Base-by-base conservation (phyloP, 2,329 filamentous ascomycete species). In the Chaetomiaceae sp. region DNA sequence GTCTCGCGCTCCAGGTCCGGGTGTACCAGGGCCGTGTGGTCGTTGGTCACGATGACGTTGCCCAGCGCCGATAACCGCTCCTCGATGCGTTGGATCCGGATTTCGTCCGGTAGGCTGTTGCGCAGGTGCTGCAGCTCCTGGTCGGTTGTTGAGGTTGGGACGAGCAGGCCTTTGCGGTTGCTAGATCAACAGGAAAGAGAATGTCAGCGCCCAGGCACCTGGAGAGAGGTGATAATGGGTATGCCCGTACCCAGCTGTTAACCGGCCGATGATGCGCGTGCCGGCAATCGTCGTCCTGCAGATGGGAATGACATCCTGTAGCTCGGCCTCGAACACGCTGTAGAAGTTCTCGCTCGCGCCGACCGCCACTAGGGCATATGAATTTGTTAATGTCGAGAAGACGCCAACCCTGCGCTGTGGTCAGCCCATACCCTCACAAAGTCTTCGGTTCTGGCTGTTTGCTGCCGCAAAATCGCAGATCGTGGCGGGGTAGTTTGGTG, bases 261-360 rank as follows among this genome's bases (percentile, higher is more conserved):
- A 81, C 63, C 94, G 86, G 55, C 94, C 94, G 67, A 99, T 87
- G 71, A 99, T 99, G 66, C 94, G 84, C 34, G 92, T 97, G 64
- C 94, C 94, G 58, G 91, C 91, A 70, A 99, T 97, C 54, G 92
- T 96, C 63, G 90, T 91, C 75, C 94, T 89, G 73, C 90, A 94
- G 72, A 96, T 96, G 63, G 94, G 94, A 65, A 99, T 92, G 59
- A 96, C 85, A 76, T 97, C 94, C 78, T 95, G 90, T 58, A 99
- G 81, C 77, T 99, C 94, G 59, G 92, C 86, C 79, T 99, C 94
- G 76, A 99, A 97, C 70, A 97, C 83, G 78, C 89, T 91, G 84
- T 97, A 97, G 75, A 99, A 99, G 82, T 97, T 97, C 79, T 96
- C 91, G 67, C 90, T 96, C 65, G 89, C 91, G 68, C 94, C 94